Evolutionary conservation across 2,329 filamentous ascomycete species (phyloP).

Genomic region (Stagonosporopsis tanaceti): DNA sequence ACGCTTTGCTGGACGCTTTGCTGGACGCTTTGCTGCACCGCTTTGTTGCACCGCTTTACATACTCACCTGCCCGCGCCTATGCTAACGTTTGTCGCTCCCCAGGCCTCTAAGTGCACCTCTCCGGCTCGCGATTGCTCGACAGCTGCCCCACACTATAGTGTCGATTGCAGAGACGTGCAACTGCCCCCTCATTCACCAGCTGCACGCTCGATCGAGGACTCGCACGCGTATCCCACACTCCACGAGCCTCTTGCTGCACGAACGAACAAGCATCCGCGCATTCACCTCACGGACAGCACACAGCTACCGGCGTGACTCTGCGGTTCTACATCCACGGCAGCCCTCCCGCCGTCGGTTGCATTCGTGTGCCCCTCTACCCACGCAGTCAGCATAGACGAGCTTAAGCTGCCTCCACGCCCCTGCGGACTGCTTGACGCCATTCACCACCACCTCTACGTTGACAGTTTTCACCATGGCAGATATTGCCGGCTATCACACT

Average conservation of each 20-base stretch:
- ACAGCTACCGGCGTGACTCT: constrained; percentile 31
- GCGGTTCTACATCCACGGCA: constrained; percentile 26
- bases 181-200: constrained; percentile 18
- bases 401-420: neutral
- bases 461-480: constrained; percentile 40
- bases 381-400: neutral
- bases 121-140: constrained; percentile 40
- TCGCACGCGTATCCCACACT: constrained; percentile 29
- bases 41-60: constrained; percentile 30
- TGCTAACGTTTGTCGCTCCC: constrained; percentile 49
- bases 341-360: constrained; percentile 25
- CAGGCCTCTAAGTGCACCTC: constrained; percentile 38
- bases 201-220: constrained; percentile 36
- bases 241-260: constrained; percentile 18
- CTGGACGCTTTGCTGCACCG: constrained; percentile 28
- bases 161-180: constrained; percentile 30
- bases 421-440: neutral
- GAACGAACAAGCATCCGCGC: constrained; percentile 18
- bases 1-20: constrained; percentile 26
- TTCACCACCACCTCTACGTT: constrained; percentile 11
- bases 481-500: constrained; percentile 50
- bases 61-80: constrained; percentile 36
- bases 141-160: constrained; percentile 35
- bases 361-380: constrained; percentile 8
- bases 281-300: constrained; percentile 24